phyloP scores from a whole-genome alignment of 345 rosid species.

The Salix brachista region DNA sequence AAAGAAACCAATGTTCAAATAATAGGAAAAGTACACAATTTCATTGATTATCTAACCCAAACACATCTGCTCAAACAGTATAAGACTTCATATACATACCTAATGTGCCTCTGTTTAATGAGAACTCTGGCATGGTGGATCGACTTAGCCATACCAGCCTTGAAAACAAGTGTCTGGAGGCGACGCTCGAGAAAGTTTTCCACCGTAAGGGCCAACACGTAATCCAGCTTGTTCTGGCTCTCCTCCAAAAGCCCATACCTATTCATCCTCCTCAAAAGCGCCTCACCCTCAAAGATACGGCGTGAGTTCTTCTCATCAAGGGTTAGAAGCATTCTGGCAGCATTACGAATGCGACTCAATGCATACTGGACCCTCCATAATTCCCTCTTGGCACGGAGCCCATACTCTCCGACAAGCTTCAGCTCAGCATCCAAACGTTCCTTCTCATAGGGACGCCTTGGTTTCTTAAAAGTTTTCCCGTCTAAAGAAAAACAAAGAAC shows the following conservation, averaged over 20 bases:
- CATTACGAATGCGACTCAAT: conserved; percentile 57
- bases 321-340: conserved; percentile 55
- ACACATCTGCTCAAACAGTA: neutral
- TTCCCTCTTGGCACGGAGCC: conserved; percentile 62
- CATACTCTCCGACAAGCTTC: conserved; percentile 63
- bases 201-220: conserved; percentile 62
- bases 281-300: conserved; percentile 63
- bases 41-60: neutral
- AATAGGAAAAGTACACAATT: neutral
- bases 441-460: conserved; percentile 62
- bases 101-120: conserved; percentile 65
- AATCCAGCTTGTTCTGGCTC: conserved; percentile 76
- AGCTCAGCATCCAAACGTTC: conserved; percentile 63
- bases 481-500: conserved; percentile 24
- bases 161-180: conserved; percentile 58
- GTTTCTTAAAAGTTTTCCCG: conserved; percentile 62
- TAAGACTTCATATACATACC: conserved; percentile 17
- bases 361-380: conserved; percentile 65
- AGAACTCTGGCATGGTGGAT: conserved; percentile 68
- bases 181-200: conserved; percentile 72
- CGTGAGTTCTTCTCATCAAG: conserved; percentile 59
- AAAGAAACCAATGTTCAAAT: neutral
- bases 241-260: conserved; percentile 59
- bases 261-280: conserved; percentile 57
- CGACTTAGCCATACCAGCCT: conserved; percentile 69